Evolutionary conservation across 306 rosid genomes (phyloP).

Genomic region (Glycine soja): DNA sequence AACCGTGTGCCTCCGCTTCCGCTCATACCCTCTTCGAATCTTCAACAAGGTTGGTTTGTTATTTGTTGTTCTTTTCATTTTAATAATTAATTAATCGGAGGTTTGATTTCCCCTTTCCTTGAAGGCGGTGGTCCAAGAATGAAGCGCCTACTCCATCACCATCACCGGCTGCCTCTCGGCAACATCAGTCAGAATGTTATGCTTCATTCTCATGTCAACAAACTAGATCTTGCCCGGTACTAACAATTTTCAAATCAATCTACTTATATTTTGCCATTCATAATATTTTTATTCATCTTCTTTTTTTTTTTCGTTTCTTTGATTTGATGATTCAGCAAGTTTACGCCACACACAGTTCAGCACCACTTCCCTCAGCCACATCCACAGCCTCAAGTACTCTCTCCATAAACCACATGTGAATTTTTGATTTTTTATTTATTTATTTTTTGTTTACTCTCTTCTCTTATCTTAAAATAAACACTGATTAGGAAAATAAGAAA

Average conservation of each 20-base stretch:
- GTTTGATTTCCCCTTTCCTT: not conserved
- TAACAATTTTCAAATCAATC: not conserved
- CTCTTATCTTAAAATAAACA: not conserved
- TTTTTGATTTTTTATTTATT: no score
- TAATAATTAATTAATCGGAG: no score
- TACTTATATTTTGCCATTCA: not conserved
- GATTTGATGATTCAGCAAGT: conserved; percentile 51
- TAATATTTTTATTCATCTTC: no score
- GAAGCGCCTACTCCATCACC: conserved; percentile 35
- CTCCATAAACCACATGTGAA: not conserved
- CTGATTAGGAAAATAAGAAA: conserved; percentile 44
- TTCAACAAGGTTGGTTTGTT: conserved; percentile 48
- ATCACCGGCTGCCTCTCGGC: conserved; percentile 57
- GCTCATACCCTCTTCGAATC: conserved; percentile 41
- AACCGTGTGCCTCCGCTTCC: conserved; percentile 42
- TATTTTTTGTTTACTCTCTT: not conserved
- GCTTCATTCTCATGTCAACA: conserved; percentile 38
- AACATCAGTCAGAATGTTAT: conserved; percentile 58
- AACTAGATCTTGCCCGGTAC: conserved; percentile 50
- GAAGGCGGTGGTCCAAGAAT: conserved; percentile 55
- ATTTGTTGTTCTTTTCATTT: not conserved
- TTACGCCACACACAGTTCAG: conserved; percentile 33
- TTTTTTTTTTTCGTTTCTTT: not conserved
- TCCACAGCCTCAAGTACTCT: conserved; percentile 34
- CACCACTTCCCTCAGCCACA: conserved; percentile 28